Conservation (phyloP, 352 stramenopile genomes). For the Elongisporangium prolatum region DNA sequence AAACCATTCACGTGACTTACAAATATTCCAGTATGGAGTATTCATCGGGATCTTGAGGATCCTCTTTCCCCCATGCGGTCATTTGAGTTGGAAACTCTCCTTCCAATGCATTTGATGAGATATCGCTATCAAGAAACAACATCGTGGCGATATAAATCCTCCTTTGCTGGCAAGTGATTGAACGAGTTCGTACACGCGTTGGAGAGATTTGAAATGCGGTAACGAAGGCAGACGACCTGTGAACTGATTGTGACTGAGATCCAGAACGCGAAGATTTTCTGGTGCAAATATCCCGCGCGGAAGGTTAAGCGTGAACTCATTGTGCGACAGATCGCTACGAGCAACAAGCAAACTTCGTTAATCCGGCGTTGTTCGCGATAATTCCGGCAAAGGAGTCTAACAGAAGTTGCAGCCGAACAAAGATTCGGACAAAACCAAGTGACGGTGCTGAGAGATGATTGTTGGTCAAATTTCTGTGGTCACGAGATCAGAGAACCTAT, state of each 20-base stretch:
- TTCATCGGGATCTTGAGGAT: slow-evolving; percentile 48
- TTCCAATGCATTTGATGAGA: slow-evolving; percentile 49
- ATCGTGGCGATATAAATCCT: slow-evolving; percentile 1
- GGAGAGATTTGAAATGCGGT: slow-evolving; percentile 28
- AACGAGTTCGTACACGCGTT: slow-evolving; percentile 33
- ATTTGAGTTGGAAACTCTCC: slow-evolving; percentile 32
- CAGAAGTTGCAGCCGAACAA: background rate
- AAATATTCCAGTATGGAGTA: slow-evolving; percentile 32
- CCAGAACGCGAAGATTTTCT: background rate
- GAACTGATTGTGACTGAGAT: background rate
- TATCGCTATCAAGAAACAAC: slow-evolving; percentile 21
- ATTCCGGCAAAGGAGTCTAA: background rate
- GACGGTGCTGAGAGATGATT: background rate
- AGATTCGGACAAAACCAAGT: background rate
- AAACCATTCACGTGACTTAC: slow-evolving; percentile 19
- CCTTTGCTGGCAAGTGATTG: background rate
- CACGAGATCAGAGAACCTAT: background rate
- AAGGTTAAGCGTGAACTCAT: slow-evolving; percentile 31
- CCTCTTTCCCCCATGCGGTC: slow-evolving; percentile 32
- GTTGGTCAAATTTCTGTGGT: background rate
- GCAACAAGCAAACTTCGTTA: background rate
- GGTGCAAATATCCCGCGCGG: slow-evolving; percentile 25
- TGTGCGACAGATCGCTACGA: slow-evolving; percentile 34
- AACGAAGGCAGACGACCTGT: background rate
- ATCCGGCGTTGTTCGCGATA: too few species aligned